These are phyloP conservation scores for Wickerhamomyces hampshirensis DNA, from an alignment of 805 yeast genomes.

Conservation along the genomic window DNA sequence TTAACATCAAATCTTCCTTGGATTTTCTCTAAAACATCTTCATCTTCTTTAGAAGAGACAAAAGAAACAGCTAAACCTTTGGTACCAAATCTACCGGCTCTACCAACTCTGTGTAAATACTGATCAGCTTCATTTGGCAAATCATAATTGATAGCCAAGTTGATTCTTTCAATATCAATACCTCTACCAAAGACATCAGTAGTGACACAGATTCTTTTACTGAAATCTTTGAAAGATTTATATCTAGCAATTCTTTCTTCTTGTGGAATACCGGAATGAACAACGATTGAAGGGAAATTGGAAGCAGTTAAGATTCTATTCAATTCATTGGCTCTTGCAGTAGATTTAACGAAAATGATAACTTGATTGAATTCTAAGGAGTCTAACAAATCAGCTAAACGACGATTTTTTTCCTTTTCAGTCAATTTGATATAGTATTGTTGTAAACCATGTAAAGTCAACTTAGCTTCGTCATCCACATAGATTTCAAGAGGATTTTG, in stretches of 20 bases:
- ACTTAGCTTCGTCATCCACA: slow-evolving; percentile 96
- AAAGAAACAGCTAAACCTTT: slow-evolving; percentile 95
- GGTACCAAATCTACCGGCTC: slow-evolving; percentile 99
- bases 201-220: slow-evolving; percentile 97
- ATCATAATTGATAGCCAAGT: slow-evolving; percentile 96
- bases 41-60: slow-evolving; percentile 81
- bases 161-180: slow-evolving; percentile 98
- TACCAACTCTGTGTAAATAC: slow-evolving; percentile 97
- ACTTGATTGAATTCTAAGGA: slow-evolving; percentile 97
- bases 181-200: slow-evolving; percentile 99
- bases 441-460: slow-evolving; percentile 96
- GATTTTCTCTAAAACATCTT: slow-evolving; percentile 83
- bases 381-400: slow-evolving; percentile 87
- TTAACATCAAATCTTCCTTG: slow-evolving; percentile 97
- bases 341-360: slow-evolving; percentile 89
- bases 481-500: slow-evolving; percentile 96
- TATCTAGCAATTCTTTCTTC: slow-evolving; percentile 97
- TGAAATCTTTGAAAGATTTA: slow-evolving; percentile 94
- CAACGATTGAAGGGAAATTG: slow-evolving; percentile 95
- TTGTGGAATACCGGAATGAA: slow-evolving; percentile 92
- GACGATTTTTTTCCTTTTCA: slow-evolving; percentile 90
- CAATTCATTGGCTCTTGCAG: slow-evolving; percentile 87
- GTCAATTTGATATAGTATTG: slow-evolving; percentile 88
- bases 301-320: slow-evolving; percentile 85
- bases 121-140: slow-evolving; percentile 96